Conservation (phyloP, 106 monocot species). For the Dendrobium officinale region DNA sequence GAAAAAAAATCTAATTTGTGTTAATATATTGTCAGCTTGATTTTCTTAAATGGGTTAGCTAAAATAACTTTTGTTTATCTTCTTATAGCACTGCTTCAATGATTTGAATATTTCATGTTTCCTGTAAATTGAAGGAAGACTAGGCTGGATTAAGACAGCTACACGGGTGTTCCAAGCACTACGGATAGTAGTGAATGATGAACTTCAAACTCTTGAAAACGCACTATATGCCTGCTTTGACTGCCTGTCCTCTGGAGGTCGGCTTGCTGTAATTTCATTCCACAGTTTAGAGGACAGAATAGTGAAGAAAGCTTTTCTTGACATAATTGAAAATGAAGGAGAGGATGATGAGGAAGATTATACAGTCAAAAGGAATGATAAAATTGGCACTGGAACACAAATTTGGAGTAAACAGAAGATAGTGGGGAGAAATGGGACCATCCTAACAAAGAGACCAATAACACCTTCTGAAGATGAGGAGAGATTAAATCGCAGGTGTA, state of each 20-base stretch:
- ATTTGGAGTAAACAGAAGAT: conserved; percentile 55
- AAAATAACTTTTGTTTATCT: not conserved
- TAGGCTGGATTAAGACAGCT: conserved; percentile 94
- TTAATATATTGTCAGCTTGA: not conserved
- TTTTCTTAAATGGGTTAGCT: not conserved
- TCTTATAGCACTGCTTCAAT: not conserved
- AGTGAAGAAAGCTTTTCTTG: conserved; percentile 86
- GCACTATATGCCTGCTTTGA: conserved; percentile 74
- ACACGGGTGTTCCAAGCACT: conserved; percentile 94
- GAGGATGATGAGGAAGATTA: not conserved
- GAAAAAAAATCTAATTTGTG: not conserved
- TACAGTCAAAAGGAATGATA: not conserved
- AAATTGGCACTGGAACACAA: conserved; percentile 21
- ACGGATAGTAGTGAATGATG: conserved; percentile 90
- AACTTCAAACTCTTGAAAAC: conserved; percentile 64
- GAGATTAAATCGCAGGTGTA: conserved; percentile 64
- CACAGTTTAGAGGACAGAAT: conserved; percentile 97
- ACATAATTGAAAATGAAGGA: conserved; percentile 35
- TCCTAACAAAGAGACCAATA: conserved; percentile 85
- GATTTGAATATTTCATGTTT: not conserved
- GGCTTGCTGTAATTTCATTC: conserved; percentile 91
- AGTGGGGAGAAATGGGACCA: conserved; percentile 42
- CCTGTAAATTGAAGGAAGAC: conserved; percentile 52
- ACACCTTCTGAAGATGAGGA: conserved; percentile 87
- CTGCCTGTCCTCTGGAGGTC: conserved; percentile 75